Conservation (phyloP, 441 rosid species). For the Arabidopsis hybrid region DNA sequence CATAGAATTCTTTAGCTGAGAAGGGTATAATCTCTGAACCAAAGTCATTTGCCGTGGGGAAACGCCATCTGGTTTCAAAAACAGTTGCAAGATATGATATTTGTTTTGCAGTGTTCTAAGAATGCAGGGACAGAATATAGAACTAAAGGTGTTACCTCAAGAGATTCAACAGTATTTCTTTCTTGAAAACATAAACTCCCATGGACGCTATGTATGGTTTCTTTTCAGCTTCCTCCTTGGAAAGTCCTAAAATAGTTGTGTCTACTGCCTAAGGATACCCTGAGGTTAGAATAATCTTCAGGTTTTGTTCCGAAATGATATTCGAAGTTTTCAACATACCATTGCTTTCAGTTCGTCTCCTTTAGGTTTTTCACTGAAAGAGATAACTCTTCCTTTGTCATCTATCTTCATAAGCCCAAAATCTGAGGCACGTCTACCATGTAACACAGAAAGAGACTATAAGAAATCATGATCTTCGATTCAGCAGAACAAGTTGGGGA, state of each 20-base stretch:
- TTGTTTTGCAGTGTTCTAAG: neutral
- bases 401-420: conserved; percentile 98
- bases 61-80: conserved; percentile 79
- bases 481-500: neutral
- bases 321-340: conserved; percentile 49
- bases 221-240: conserved; percentile 78
- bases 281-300: conserved; percentile 29
- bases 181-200: conserved; percentile 97
- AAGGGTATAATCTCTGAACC: conserved; percentile 91
- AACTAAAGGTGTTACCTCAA: conserved; percentile 61
- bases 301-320: neutral
- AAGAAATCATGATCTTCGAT: conserved; percentile 37
- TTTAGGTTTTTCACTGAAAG: conserved; percentile 93
- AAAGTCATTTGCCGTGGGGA: conserved; percentile 91
- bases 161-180: conserved; percentile 87
- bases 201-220: conserved; percentile 97
- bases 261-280: conserved; percentile 72
- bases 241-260: conserved; percentile 85
- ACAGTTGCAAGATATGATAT: conserved; percentile 17
- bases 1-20: conserved; percentile 77
- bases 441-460: conserved; percentile 36
- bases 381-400: conserved; percentile 79
- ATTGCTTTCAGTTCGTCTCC: conserved; percentile 80
- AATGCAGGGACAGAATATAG: conserved; percentile 7
- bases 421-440: conserved; percentile 93